phyloP scores from a whole-genome alignment of 768 basidiomycete genomes.

The Suillus lakei region DNA sequence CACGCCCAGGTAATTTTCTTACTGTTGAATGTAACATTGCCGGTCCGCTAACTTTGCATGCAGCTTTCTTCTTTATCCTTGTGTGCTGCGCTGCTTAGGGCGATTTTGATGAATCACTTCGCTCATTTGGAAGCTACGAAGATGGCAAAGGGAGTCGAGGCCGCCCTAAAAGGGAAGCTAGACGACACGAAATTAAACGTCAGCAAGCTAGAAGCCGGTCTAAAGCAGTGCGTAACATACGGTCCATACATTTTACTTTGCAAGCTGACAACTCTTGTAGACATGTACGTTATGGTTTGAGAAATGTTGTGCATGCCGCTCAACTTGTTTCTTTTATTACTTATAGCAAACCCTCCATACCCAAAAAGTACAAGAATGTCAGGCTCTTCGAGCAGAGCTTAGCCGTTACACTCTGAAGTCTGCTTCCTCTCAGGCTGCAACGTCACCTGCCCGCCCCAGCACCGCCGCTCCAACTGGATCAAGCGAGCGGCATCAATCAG shows the following conservation, averaged over 20 bases:
- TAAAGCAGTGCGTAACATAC: constrained; percentile 62
- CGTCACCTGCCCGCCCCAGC: constrained; percentile 28
- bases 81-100: constrained; percentile 77
- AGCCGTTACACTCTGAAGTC: constrained; percentile 50
- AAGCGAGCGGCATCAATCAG: constrained; percentile 34
- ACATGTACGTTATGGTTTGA: constrained; percentile 54
- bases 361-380: constrained; percentile 74
- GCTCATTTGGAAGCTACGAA: constrained; percentile 80
- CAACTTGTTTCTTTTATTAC: constrained; percentile 22
- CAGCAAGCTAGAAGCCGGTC: constrained; percentile 66
- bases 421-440: constrained; percentile 18
- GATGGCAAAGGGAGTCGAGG: constrained; percentile 64
- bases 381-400: constrained; percentile 67
- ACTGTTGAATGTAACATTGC: constrained; percentile 11
- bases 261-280: constrained; percentile 36
- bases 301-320: constrained; percentile 12
- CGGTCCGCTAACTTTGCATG: constrained; percentile 11
- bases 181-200: constrained; percentile 65
- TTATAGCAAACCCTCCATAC: constrained; percentile 60
- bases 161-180: constrained; percentile 63
- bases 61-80: constrained; percentile 72
- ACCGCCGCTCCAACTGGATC: constrained; percentile 27
- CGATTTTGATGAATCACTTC: constrained; percentile 81
- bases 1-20: constrained; percentile 61
- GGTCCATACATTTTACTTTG: constrained; percentile 16